These are phyloP conservation scores for Neofusicoccum cordaticola DNA, from an alignment of 2,329 filamentous ascomycete species.

Conservation along the genomic window DNA sequence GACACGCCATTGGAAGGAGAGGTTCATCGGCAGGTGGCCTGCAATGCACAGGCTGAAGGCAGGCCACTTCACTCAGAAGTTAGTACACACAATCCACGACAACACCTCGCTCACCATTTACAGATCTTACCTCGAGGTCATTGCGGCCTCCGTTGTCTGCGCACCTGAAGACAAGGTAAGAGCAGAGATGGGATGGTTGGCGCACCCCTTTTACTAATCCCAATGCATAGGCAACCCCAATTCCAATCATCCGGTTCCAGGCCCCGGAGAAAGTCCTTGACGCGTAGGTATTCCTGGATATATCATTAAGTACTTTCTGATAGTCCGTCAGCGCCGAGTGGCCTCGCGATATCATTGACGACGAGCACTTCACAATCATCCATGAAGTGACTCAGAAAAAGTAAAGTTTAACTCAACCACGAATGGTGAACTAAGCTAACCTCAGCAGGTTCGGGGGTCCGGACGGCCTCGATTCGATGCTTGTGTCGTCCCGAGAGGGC, in stretches of 20 bases:
- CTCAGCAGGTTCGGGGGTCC: slow-evolving; percentile 5
- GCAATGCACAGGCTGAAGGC: slow-evolving; percentile 14
- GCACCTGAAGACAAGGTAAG: not conserved
- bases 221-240: not conserved
- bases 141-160: slow-evolving; percentile 7
- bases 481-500: slow-evolving; percentile 2
- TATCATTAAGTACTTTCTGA: not conserved
- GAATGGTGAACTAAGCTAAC: not conserved
- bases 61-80: slow-evolving; percentile 11
- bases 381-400: slow-evolving; percentile 7
- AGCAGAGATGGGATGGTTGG: no score
- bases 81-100: not conserved
- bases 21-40: slow-evolving; percentile 11
- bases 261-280: slow-evolving; percentile 4
- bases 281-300: not conserved
- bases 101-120: not conserved
- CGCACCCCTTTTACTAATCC: no score
- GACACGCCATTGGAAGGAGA: not conserved
- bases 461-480: slow-evolving; percentile 1
- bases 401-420: not conserved
- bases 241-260: slow-evolving; percentile 9
- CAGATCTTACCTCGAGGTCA: slow-evolving; percentile 5
- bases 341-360: slow-evolving; percentile 2
- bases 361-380: slow-evolving; percentile 6
- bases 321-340: not conserved